Base-by-base conservation (phyloP, 108 stramenopile genomes). In the Pseudonitzschia multistriata region DNA sequence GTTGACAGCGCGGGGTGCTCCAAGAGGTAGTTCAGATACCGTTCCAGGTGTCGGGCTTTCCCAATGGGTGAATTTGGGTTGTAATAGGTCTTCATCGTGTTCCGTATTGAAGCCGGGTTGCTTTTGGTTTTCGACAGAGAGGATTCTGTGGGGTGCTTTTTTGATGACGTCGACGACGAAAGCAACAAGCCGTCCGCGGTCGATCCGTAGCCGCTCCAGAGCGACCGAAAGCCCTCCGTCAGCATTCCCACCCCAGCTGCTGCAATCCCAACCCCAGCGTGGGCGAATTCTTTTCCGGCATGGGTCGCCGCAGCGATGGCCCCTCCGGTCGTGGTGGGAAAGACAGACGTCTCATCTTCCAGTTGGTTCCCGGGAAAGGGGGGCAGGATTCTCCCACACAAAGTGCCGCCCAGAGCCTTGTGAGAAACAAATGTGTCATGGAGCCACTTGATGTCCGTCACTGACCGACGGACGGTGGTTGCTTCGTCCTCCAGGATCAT, bases 351-450 rank as follows among this genome's bases (percentile, higher is more conserved):
- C 1, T 78, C 69, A 15, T 74, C 69, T 40, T 52, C 35, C 21
- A 70, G 55, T 28, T 27, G 30, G 21, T 61, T 68, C 25, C 69
- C 70, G 65, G 73, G 87, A 74, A 94, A 91, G 1, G 88, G 89
- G 50, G 92, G 92, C 7, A 94, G 52, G 54, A 94, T 91, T 62
- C 92, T 68, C 25, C 92, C 92, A 72, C 92, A 94, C 17, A 94
- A 70, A 42, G 88, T 87, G 10, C 92, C 92, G 4, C 92, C 92
- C 2, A 89, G 81, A 21, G 73, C 74, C 66, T 86, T 88, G 61
- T 94, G 92, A 28, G 80, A 82, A 33, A 49, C 74, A 29, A 94
- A 80, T 21, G 88, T 89, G 36, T 86, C 85, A 68, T 94, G 74
- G 24, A 94, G 85, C 92, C 92, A 94, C 66, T 83, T 75, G 70